Conservation (phyloP, 2,329 filamentous ascomycete species). For the Claviceps purpurea region DNA sequence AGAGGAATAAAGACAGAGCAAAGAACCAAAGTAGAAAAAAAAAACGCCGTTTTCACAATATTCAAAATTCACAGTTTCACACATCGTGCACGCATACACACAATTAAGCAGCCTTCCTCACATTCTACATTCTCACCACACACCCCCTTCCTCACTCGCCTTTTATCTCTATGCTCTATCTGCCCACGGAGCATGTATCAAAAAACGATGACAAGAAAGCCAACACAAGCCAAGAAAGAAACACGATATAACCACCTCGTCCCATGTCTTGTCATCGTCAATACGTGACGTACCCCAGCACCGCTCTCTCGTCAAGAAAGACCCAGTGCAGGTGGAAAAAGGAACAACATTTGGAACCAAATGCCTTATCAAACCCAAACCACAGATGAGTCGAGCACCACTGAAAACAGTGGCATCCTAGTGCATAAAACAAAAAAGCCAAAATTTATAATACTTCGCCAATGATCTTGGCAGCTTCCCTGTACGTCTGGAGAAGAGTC, state of each 20-base stretch:
- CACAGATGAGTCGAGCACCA: background rate
- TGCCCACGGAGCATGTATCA: background rate
- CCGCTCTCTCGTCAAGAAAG: too few species aligned
- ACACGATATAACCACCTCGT: background rate
- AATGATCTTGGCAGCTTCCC: slow-evolving; percentile 95
- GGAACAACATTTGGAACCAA: too few species aligned
- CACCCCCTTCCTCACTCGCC: background rate
- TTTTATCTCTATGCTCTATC: background rate
- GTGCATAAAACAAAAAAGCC: too few species aligned
- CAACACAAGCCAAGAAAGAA: background rate
- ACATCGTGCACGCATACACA: background rate
- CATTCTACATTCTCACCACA: too few species aligned
- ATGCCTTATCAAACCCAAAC: background rate
- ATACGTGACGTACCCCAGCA: background rate
- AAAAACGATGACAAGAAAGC: background rate
- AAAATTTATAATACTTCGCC: slow-evolving; percentile 69
- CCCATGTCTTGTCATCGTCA: background rate
- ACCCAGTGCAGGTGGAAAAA: too few species aligned
- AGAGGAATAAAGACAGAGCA: too few species aligned
- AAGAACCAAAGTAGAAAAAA: background rate
- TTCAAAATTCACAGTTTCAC: background rate
- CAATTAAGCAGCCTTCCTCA: too few species aligned
- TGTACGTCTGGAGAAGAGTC: slow-evolving; percentile 86
- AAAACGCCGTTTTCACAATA: background rate
- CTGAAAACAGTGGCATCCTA: too few species aligned